Percentiles rank a stretch among this genome's conserved stretches.
Conservation (phyloP, 129 eudicot species). For the sunflower (Helianthus annuus) region HanXRQr2.0-SUNRISE NC_035439.2:92415113-92415612, state of each 20-base stretch:
- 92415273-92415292: conserved; percentile 35
- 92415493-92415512: too few relatives aligned
- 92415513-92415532: conserved; percentile 10
- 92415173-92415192: conserved; percentile 46
- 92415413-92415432: conserved; percentile 29
- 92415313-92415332: conserved; percentile 40
- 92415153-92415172: conserved; percentile 36
- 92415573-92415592: background rate
- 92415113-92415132: conserved; percentile 28
- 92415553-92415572: too few relatives aligned
- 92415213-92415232: conserved; percentile 12
- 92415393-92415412: conserved; percentile 9
- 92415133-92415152: conserved; percentile 36
- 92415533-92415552: background rate
- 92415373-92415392: conserved; percentile 8
- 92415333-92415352: conserved; percentile 11
- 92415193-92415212: conserved; percentile 40
- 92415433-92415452: too few relatives aligned
- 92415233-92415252: conserved; percentile 29
- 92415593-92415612: background rate
- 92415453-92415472: too few relatives aligned
- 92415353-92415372: conserved; percentile 12
- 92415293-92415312: conserved; percentile 57
- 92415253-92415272: conserved; percentile 38
- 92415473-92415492: too few relatives aligned